Percentiles rank a stretch among this genome's conserved stretches.
phyloP scores from a whole-genome alignment of 805 yeast genomes.

The Cyberlindnera nakhonratchasimensis region DNA sequence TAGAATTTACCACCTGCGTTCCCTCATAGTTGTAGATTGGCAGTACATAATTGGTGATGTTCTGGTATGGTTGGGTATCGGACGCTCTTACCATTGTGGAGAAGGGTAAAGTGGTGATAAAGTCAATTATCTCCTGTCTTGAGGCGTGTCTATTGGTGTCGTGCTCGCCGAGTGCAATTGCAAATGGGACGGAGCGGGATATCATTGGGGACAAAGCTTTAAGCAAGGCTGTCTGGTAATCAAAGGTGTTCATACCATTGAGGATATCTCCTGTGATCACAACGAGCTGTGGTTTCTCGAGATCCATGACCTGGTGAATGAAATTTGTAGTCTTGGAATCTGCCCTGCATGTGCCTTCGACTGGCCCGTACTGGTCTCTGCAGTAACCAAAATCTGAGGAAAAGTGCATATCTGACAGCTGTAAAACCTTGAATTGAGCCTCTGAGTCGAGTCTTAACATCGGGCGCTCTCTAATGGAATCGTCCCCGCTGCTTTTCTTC shows the following conservation, averaged over 20 bases:
- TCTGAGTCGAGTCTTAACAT: conserved; percentile 27
- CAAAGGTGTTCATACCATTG: conserved; percentile 54
- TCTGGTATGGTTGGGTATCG: conserved; percentile 31
- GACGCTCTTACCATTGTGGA: conserved; percentile 31
- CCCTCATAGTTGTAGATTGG: conserved; percentile 34
- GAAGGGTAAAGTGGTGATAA: conserved; percentile 47
- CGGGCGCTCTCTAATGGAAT: background rate
- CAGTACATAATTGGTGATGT: conserved; percentile 45
- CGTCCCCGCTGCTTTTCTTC: background rate
- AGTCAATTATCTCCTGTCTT: conserved; percentile 41
- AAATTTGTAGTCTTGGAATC: conserved; percentile 51
- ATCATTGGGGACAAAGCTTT: conserved; percentile 57
- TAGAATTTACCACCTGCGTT: conserved; percentile 30
- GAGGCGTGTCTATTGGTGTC: conserved; percentile 52
- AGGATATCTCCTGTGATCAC: conserved; percentile 65
- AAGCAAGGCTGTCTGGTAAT: conserved; percentile 56
- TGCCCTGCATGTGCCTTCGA: conserved; percentile 40
- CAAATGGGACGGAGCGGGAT: conserved; percentile 52
- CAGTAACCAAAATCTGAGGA: conserved; percentile 57
- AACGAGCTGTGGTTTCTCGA: conserved; percentile 59
- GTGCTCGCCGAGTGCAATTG: conserved; percentile 57
- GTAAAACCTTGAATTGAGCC: conserved; percentile 55
- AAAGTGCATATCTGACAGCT: conserved; percentile 65
- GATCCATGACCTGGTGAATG: conserved; percentile 46
- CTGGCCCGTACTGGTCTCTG: conserved; percentile 35